These are phyloP conservation scores for Uncinocarpus reesii DNA, from an alignment of 2,329 filamentous ascomycete genomes.

Conservation along the genomic window DNA sequence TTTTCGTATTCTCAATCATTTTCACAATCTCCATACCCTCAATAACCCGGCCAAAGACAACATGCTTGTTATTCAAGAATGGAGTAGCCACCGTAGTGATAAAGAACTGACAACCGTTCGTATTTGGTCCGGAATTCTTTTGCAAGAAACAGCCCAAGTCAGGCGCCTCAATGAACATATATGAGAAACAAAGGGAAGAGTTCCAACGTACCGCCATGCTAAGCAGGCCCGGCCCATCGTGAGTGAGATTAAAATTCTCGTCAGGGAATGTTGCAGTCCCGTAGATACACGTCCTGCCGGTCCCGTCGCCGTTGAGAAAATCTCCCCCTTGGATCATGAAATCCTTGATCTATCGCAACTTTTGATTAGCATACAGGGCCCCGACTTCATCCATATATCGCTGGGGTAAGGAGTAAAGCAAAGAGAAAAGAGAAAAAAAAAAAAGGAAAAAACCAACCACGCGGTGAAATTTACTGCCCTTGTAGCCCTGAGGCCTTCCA, in stretches of 20 bases:
- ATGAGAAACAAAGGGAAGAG: not conserved
- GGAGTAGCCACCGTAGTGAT: constrained; percentile 82
- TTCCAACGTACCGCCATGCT: constrained; percentile 86
- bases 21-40: constrained; percentile 82
- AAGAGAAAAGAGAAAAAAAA: constrained; percentile 10
- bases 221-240: constrained; percentile 68
- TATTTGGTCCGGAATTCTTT: constrained; percentile 81
- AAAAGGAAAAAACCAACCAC: constrained; percentile 51
- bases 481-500: constrained; percentile 81
- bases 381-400: too few relatives aligned
- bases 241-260: constrained; percentile 75
- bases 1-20: constrained; percentile 88
- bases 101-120: constrained; percentile 95
- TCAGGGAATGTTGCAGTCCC: constrained; percentile 75
- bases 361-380: constrained; percentile 1
- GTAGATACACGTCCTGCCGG: constrained; percentile 79
- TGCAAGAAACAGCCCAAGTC: not conserved
- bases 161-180: not conserved
- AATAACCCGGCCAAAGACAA: constrained; percentile 84
- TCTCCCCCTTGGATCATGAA: constrained; percentile 99
- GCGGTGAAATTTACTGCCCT: constrained; percentile 85
- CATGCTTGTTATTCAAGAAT: constrained; percentile 85
- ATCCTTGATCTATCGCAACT: constrained; percentile 60
- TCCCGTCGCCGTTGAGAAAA: constrained; percentile 87
- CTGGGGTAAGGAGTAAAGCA: too few relatives aligned